Percentiles rank a stretch among this genome's conserved stretches.
phyloP scores from a whole-genome alignment of 2,329 filamentous ascomycete species.

The Cordyceps javanica region DNA sequence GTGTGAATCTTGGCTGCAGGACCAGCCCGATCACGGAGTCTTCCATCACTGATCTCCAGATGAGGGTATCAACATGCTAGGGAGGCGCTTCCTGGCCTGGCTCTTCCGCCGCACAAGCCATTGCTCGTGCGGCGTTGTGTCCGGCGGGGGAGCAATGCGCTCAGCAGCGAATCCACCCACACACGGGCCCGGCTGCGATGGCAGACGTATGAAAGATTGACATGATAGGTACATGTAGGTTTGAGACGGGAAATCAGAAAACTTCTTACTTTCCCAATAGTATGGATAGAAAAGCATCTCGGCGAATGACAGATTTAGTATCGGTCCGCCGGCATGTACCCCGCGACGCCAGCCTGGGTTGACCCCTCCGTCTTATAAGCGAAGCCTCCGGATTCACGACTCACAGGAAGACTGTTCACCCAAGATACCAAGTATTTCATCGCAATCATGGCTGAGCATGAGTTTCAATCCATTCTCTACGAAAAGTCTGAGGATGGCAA shows the following conservation, averaged over 20 bases:
- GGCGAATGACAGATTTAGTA: background rate
- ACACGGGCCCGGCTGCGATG: background rate
- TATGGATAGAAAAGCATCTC: background rate
- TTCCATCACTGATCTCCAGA: background rate
- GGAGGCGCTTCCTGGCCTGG: background rate
- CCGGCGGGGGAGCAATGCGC: background rate
- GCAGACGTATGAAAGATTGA: background rate
- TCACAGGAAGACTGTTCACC: background rate
- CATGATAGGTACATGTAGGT: too few species aligned
- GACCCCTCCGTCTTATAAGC: background rate
- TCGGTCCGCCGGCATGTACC: background rate
- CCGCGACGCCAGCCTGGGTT: background rate
- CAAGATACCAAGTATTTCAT: background rate
- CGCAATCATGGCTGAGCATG: background rate
- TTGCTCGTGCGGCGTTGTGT: background rate
- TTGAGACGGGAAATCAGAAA: too few species aligned
- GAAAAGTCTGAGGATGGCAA: constrained; percentile 13
- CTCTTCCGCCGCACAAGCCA: background rate
- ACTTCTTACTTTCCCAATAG: too few species aligned
- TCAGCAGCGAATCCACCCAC: too few species aligned
- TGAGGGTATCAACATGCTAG: background rate
- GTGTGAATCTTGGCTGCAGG: background rate
- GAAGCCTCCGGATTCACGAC: background rate
- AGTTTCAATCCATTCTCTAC: constrained; percentile 13
- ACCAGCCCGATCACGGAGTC: background rate